Conservation (phyloP, 2,329 filamentous ascomycete species). For the Penicillium decumbens region DNA sequence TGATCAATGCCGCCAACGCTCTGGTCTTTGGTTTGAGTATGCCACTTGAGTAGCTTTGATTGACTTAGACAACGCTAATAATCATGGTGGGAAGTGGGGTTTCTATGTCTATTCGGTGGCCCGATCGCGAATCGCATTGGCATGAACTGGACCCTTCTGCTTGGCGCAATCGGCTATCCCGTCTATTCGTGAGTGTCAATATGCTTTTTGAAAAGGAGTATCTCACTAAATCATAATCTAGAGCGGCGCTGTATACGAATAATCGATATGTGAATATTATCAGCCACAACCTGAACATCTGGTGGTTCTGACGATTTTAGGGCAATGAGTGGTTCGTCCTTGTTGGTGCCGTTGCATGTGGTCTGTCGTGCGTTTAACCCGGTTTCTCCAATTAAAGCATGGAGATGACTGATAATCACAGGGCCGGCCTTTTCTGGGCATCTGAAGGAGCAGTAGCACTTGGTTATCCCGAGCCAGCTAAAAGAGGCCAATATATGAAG, state of each 20-base stretch:
- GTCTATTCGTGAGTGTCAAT: constrained; percentile 36
- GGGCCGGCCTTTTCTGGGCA: constrained; percentile 50
- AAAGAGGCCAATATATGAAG: constrained; percentile 47
- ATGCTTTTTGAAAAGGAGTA: not conserved
- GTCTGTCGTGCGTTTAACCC: constrained; percentile 34
- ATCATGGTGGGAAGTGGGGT: constrained; percentile 29
- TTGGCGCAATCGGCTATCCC: constrained; percentile 47
- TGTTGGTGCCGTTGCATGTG: constrained; percentile 47
- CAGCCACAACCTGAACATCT: too few relatives aligned
- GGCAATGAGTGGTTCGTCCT: constrained; percentile 52
- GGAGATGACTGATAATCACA: not conserved
- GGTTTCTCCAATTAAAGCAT: not conserved
- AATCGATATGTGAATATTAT: constrained; percentile 26
- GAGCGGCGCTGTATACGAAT: constrained; percentile 46
- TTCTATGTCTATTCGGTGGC: constrained; percentile 46
- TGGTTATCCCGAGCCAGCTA: constrained; percentile 47
- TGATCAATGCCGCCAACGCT: constrained; percentile 52
- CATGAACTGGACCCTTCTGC: constrained; percentile 42
- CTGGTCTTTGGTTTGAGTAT: constrained; percentile 43
- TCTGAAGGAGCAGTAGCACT: constrained; percentile 49
- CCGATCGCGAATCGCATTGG: constrained; percentile 50
- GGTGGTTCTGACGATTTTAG: constrained; percentile 5
- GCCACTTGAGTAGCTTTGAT: constrained; percentile 16
- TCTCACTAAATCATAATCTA: constrained; percentile 1
- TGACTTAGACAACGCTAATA: not conserved